Base-by-base conservation (phyloP, 768 basidiomycete genomes). In the Hygrophorus russula region DNA sequence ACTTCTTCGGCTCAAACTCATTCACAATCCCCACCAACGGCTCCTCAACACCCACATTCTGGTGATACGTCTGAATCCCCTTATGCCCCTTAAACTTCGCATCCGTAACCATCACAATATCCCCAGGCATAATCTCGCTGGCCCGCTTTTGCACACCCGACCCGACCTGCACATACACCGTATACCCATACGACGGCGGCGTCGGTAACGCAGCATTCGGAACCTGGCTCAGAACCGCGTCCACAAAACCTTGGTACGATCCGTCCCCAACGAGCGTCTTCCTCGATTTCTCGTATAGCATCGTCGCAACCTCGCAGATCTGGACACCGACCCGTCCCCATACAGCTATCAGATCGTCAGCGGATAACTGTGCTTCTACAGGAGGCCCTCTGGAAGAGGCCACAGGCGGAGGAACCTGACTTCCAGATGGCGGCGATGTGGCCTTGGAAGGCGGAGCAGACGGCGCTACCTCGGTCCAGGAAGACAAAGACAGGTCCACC, bases 1-100 rank as follows among this genome's bases (percentile, higher is more conserved):
- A 74, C 68, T 92, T 93, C 75, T 87, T 91, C 31, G 63, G 60
- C 52, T 96, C 92, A 57, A 81, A 85, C 56, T 93, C 91, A 38
- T 69, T 71, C 42, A 93, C 75, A 36, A 96, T 65, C 7, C 82
- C 92, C 29, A 87, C 65, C 5, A 89, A 51, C 17, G 77, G 73
- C 49, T 78, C 76, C 3, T 67, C 66, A 9, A 58, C 56, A 33
- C 71, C 74, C 3, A 70, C 69, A 31, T 59, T 69, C 60, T 80
- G 79, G 44, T 71, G 69, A 58, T 96, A 94, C 40, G 69, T 66
- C 36, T 82, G 76, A 40, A 96, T 56, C 2, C 82, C 86, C 58
- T 90, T 94, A 53, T 92, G 90, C 11, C 92, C 71, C 56, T 76
- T 76, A 42, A 75, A 58, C 56, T 70, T 80, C 36, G 85, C 87